Evolutionary conservation across 306 rosid genomes (phyloP), one percentile per base, ranked within the genome.

Genomic region (Vigna reflexopilosa): DNA sequence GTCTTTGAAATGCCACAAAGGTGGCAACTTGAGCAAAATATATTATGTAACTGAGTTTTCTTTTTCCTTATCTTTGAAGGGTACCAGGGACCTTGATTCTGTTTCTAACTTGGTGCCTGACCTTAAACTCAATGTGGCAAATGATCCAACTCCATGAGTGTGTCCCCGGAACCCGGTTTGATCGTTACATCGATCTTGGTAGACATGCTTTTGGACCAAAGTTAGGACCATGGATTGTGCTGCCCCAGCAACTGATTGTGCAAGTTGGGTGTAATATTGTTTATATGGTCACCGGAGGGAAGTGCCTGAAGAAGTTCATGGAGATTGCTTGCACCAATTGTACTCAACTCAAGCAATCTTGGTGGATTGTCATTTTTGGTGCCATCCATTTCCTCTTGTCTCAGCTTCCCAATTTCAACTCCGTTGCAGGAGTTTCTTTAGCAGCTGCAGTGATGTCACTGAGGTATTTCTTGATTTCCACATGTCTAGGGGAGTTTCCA

Each of bases 241-340:
- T 95, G 0, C 98, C 98, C 0, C 98, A 95, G 24, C 98, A 92
- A 74, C 71, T 95, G 9, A 89, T 92, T 26, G 98, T 95, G 36
- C 98, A 95, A 81, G 89, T 95, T 59, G 98, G 98, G n/a, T 88
- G 98, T 78, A 85, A 95, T 67, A 91, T 92, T 78, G 98, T 95
- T 16, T 92, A 95, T 71, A 92, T 95, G 85, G 98, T 95, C 17
- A 95, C 90, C 9, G 98, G 98, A 13, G 98, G 98, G 2, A 87
- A 91, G 87, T 95, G 97, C 68, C 80, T 95, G 2, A 89, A 85
- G 92, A 88, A 95, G 80, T 95, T 95, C 81, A 65, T 91, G 91
- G 98, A 95, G 73, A 87, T 91, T 76, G 87, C 97, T n/a, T 95
- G 98, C 80, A 80, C 87, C 64, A 83, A 87, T 71, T 95, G 98